Base-by-base conservation (phyloP, 148 eudicot species). In the Nepenthes mirabilis region DNA sequence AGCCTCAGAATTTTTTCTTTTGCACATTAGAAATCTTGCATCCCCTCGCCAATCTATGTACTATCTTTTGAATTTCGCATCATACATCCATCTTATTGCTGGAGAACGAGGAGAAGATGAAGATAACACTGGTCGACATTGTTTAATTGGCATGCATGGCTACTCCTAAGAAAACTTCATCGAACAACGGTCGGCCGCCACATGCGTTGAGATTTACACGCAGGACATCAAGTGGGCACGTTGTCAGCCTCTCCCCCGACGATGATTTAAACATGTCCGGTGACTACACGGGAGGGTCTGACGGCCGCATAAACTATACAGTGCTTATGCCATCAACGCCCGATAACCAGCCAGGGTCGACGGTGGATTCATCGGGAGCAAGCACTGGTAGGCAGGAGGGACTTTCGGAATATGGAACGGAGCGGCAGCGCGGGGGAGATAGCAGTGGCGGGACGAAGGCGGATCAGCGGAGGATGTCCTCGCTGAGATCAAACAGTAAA, bases 261-360 rank as follows among this genome's bases (percentile, higher is more conserved):
- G 23, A 23, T 23, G 86, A 81, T 35, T 0, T 70, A 37, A 81
- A 83, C 55, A 11, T 68, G 37, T 48, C 72, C 2, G 80, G 80
- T 23, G 83, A 82, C 32, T 73, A 53, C 36, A 14, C 43, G 9
- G 9, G 77, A 13, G 68, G 75, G 23, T 69, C 72, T 13, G 69
- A 59, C 49, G 91, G 81, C 43, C 79, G 64, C 62, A 71, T 65
- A 9, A 77, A 88, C 40, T 86, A 83, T 53, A 86, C 94, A 0
- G 90, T 89, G 34, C 57, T 81, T 59, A 77, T 86, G 97, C 97
- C 97, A 1, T 87, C 97, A 37, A 86, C 97, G 1, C 97, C 94
- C 6, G 97, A 90, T 58, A 90, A 89, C 59, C 85, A 83, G 57
- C 86, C 85, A 9, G 33, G 40, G 5, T 14, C 14, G 1, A 33